Evolutionary conservation across 768 basidiomycete genomes (phyloP).

Genomic region (Suillus paluster): DNA sequence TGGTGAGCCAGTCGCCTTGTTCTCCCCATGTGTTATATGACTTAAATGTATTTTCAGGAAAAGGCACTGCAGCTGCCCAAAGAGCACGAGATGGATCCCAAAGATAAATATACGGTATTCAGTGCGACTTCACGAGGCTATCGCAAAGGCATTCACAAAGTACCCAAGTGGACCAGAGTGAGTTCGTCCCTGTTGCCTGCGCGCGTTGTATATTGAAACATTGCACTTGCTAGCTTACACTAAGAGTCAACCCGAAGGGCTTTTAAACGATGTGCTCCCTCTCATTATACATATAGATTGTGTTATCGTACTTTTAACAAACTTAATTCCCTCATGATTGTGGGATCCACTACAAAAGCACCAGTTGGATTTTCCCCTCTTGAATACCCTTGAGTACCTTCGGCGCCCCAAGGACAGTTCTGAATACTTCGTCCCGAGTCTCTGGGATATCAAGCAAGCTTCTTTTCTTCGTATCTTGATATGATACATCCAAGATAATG

Average conservation of each 20-base stretch:
- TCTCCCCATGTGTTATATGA: neutral
- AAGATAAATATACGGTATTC: constrained; percentile 96
- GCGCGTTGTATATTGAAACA: constrained; percentile 9
- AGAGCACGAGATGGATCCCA: constrained; percentile 89
- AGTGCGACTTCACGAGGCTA: constrained; percentile 71
- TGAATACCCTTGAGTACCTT: constrained; percentile 64
- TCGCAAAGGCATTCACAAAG: constrained; percentile 94
- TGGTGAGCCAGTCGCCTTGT: constrained; percentile 56
- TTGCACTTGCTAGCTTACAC: constrained; percentile 62
- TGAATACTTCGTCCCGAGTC: constrained; percentile 81
- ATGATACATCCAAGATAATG: constrained; percentile 79
- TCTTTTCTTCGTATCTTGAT: constrained; percentile 77
- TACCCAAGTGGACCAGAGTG: constrained; percentile 97
- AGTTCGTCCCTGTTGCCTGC: constrained; percentile 28
- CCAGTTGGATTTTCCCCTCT: constrained; percentile 78
- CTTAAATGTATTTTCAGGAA: constrained; percentile 45
- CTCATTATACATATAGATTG: constrained; percentile 6
- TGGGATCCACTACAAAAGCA: constrained; percentile 60
- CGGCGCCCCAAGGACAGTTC: constrained; percentile 66
- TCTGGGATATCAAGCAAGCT: constrained; percentile 82
- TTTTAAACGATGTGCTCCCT: constrained; percentile 58
- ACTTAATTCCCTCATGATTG: constrained; percentile 3
- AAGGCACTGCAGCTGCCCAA: constrained; percentile 85
- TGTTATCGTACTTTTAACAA: constrained; percentile 8
- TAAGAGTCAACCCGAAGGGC: constrained; percentile 88